phyloP scores from a whole-genome alignment of 257 asterid species.

The Nicotiana noctiflora region DNA sequence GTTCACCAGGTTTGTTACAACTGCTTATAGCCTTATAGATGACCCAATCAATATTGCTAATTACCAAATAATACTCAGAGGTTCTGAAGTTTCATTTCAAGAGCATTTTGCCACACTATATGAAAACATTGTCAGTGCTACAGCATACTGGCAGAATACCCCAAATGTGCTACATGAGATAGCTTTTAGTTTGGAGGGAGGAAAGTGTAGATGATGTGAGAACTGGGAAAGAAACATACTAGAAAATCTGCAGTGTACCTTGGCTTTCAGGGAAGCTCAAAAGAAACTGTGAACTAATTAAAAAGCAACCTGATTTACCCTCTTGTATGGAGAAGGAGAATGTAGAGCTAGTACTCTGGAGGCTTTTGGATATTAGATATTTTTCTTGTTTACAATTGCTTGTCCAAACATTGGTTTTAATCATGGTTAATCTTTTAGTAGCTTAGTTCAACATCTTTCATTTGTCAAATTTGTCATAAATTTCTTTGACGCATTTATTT shows the following conservation, averaged over 20 bases:
- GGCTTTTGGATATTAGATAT: not conserved
- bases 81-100: not conserved
- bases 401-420: not conserved
- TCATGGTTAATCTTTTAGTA: not conserved
- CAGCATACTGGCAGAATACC: not conserved
- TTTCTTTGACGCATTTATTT: not conserved
- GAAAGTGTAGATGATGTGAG: not conserved
- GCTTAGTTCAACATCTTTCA: not conserved
- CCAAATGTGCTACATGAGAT: not conserved
- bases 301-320: not conserved
- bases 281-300: too few species aligned
- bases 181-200: not conserved
- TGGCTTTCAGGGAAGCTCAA: not conserved
- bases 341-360: not conserved
- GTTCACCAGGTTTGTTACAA: not conserved
- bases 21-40: constrained; percentile 3
- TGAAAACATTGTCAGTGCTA: not conserved
- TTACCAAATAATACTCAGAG: not conserved
- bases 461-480: not conserved
- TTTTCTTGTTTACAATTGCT: not conserved
- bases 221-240: not conserved
- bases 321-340: not conserved
- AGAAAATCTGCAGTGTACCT: not conserved
- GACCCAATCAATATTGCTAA: not conserved
- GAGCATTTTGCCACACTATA: not conserved